Conservation (phyloP, 108 stramenopile genomes). For the Skeletonema menzelii region DNA sequence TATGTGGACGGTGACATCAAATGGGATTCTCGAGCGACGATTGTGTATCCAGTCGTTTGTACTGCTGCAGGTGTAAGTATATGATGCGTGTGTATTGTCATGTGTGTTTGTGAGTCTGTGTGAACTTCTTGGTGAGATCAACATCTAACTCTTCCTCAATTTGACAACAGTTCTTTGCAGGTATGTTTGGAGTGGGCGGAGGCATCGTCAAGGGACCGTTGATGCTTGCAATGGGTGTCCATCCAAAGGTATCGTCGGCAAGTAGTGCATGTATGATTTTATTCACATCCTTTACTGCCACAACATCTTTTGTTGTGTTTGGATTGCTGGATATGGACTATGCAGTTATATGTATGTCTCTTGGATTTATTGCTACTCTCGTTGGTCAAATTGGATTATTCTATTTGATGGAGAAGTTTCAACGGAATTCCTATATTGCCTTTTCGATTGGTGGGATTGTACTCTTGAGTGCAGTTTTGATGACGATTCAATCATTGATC, state of each 20-base stretch:
- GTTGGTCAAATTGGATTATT: slow-evolving; percentile 83
- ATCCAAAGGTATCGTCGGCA: slow-evolving; percentile 90
- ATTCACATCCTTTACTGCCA: slow-evolving; percentile 88
- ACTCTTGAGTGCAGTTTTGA: slow-evolving; percentile 75
- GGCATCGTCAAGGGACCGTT: slow-evolving; percentile 93
- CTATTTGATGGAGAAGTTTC: slow-evolving; percentile 88
- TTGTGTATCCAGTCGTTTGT: slow-evolving; percentile 91
- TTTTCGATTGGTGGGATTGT: slow-evolving; percentile 95
- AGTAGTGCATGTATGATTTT: slow-evolving; percentile 94
- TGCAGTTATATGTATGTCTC: slow-evolving; percentile 72
- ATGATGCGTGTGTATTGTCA: too few relatives aligned
- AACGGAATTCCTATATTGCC: slow-evolving; percentile 92
- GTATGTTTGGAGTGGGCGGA: slow-evolving; percentile 96
- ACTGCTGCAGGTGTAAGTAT: slow-evolving; percentile 72
- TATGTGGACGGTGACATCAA: slow-evolving; percentile 96
- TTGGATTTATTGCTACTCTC: slow-evolving; percentile 85
- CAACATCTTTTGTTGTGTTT: slow-evolving; percentile 94
- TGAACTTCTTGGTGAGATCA: too few relatives aligned
- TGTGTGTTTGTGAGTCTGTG: too few relatives aligned
- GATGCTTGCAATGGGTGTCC: slow-evolving; percentile 96
- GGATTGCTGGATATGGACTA: slow-evolving; percentile 90
- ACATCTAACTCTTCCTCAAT: too few relatives aligned
- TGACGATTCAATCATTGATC: slow-evolving; percentile 70
- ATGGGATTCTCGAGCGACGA: slow-evolving; percentile 85
- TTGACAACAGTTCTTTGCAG: slow-evolving; percentile 67